phyloP scores from a whole-genome alignment of 2,329 filamentous ascomycete species.

The Phaeoacremonium minimum region DNA sequence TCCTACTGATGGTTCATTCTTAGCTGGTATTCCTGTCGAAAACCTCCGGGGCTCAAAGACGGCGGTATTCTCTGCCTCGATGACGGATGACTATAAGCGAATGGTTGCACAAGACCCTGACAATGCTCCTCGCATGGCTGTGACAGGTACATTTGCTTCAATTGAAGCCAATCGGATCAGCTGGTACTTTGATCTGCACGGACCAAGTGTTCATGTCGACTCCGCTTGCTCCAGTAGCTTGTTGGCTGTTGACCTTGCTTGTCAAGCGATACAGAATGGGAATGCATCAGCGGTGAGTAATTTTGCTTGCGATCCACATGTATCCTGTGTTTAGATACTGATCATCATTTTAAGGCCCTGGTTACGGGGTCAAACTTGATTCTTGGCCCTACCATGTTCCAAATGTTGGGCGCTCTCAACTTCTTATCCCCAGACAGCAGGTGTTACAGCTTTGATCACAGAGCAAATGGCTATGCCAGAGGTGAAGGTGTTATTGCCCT shows the following conservation, averaged over 20 bases:
- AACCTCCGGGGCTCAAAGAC: constrained; percentile 21
- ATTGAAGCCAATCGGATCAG: constrained; percentile 36
- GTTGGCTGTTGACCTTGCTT: constrained; percentile 5
- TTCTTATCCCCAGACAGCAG: constrained; percentile 22
- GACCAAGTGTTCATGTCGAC: constrained; percentile 29
- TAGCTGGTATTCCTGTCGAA: constrained; percentile 26
- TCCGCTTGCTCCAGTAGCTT: constrained; percentile 28
- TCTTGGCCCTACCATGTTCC: constrained; percentile 10
- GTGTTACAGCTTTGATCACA: constrained; percentile 24
- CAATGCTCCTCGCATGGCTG: constrained; percentile 20
- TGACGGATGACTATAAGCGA: constrained; percentile 28
- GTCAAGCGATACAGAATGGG: constrained; percentile 3
- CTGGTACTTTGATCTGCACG: constrained; percentile 32
- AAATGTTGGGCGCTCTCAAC: constrained; percentile 7
- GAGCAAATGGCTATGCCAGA: constrained; percentile 25
- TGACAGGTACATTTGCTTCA: constrained; percentile 26
- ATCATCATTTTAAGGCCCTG: too few relatives aligned
- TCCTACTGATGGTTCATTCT: constrained; percentile 1
- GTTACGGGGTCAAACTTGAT: constrained; percentile 8
- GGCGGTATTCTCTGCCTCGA: constrained; percentile 30
- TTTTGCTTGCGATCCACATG: too few relatives aligned
- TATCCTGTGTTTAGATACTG: too few relatives aligned
- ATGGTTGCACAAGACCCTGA: constrained; percentile 28
- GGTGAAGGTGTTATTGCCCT: constrained; percentile 25
- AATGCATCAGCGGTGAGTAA: too few relatives aligned